These are phyloP conservation scores for Kuraishia borneana DNA, from an alignment of 805 yeast genomes.

Conservation along the genomic window DNA sequence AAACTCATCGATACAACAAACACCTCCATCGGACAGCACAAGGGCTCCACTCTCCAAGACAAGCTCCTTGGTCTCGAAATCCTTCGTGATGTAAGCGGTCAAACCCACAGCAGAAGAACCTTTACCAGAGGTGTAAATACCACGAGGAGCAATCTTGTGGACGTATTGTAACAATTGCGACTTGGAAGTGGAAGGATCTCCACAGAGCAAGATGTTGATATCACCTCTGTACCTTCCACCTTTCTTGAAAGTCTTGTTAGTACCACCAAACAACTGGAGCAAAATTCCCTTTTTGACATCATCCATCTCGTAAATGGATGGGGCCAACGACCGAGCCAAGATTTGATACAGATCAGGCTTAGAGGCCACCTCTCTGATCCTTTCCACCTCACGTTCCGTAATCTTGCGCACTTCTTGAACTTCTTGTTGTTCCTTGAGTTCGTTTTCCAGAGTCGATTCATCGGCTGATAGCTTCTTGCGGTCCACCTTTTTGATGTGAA, in stretches of 20 bases:
- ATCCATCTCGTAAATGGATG: conserved; percentile 93
- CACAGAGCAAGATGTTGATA: conserved; percentile 82
- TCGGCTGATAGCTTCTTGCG: conserved; percentile 75
- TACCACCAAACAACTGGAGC: conserved; percentile 90
- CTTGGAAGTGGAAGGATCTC: conserved; percentile 97
- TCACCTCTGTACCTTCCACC: conserved; percentile 97
- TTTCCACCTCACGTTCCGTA: conserved; percentile 55
- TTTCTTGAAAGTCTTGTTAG: conserved; percentile 76
- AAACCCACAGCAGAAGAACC: conserved; percentile 99
- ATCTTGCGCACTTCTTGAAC: conserved; percentile 69
- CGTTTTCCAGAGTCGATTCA: conserved; percentile 53
- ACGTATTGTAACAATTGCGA: conserved; percentile 92
- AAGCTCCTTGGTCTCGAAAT: conserved; percentile 83
- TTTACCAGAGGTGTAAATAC: conserved; percentile 96
- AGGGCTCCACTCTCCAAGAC: conserved; percentile 95
- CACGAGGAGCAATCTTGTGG: conserved; percentile 96
- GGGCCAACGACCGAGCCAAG: conserved; percentile 85
- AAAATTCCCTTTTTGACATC: conserved; percentile 94
- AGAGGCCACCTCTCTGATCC: conserved; percentile 47
- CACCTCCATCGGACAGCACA: conserved; percentile 94
- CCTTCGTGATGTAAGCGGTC: conserved; percentile 94
- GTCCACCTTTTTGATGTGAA: conserved; percentile 82
- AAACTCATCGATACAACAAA: conserved; percentile 97
- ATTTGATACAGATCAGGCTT: conserved; percentile 80
- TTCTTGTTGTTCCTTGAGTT: conserved; percentile 48